Percentiles rank a stretch among this genome's conserved stretches.
phyloP scores from a whole-genome alignment of 2,329 filamentous ascomycete genomes.

The Penicillium aurantiogriseum region DNA sequence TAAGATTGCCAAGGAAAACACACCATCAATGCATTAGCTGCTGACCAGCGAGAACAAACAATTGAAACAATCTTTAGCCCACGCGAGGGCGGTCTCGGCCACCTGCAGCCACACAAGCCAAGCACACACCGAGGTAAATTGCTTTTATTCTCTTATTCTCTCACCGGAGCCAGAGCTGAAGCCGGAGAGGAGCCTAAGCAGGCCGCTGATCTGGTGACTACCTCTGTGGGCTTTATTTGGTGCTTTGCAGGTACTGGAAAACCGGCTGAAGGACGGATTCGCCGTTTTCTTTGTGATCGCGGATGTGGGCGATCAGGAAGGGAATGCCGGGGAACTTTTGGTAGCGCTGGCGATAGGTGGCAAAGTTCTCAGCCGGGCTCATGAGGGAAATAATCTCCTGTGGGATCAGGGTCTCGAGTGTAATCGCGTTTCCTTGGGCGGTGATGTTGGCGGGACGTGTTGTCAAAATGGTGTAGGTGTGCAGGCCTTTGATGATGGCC shows the following conservation, averaged over 20 bases:
- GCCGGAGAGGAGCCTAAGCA: background rate
- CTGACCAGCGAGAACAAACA: conserved; percentile 1
- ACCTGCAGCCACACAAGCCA: conserved; percentile 18
- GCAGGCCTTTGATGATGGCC: conserved; percentile 38
- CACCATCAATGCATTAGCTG: background rate
- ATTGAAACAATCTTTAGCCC: conserved; percentile 3
- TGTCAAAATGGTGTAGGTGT: conserved; percentile 32
- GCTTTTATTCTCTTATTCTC: conserved; percentile 1
- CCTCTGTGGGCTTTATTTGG: background rate
- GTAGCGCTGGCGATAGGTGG: conserved; percentile 37
- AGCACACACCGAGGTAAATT: conserved; percentile 4
- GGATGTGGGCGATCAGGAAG: conserved; percentile 40
- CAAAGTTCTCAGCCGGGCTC: conserved; percentile 35
- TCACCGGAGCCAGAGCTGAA: conserved; percentile 3
- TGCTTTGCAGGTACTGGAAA: conserved; percentile 25
- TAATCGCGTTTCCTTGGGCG: conserved; percentile 18
- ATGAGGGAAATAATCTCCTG: conserved; percentile 27
- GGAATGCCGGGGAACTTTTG: conserved; percentile 36
- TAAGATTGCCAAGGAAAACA: conserved; percentile 5
- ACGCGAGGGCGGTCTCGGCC: conserved; percentile 3
- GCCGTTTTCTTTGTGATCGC: conserved; percentile 33
- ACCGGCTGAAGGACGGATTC: conserved; percentile 29
- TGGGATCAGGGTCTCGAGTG: conserved; percentile 26
- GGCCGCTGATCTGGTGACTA: conserved; percentile 2
- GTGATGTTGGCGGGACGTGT: conserved; percentile 19